Evolutionary conservation across 2,329 filamentous ascomycete species (phyloP).

Genomic region (Coniochaeta sp.): DNA sequence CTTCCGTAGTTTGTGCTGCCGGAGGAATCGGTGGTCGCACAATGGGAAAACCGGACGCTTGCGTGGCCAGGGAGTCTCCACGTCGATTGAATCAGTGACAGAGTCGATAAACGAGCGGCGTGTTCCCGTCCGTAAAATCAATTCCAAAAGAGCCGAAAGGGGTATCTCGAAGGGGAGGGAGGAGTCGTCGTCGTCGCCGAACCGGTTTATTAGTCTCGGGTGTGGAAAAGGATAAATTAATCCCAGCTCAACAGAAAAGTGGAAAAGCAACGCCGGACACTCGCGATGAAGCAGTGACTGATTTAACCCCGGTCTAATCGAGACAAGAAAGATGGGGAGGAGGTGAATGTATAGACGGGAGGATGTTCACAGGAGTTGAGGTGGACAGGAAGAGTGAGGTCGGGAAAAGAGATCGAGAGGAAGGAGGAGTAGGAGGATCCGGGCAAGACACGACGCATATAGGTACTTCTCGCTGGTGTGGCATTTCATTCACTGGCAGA

Average conservation of each 20-base stretch:
- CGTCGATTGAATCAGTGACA: background rate
- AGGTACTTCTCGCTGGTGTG: too few relatives aligned
- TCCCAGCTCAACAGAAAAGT: slow-evolving; percentile 1
- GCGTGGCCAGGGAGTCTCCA: too few relatives aligned
- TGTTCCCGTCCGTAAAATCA: background rate
- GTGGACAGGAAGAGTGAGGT: background rate
- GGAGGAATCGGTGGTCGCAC: background rate
- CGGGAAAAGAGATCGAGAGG: slow-evolving; percentile 1
- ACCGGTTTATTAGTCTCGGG: background rate
- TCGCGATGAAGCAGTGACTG: background rate
- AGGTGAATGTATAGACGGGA: background rate
- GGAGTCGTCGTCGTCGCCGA: background rate
- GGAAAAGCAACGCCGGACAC: background rate
- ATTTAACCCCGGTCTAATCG: slow-evolving; percentile 1
- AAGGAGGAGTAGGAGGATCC: background rate
- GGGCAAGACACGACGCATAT: background rate
- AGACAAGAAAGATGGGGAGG: background rate
- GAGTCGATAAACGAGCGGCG: background rate
- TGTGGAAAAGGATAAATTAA: background rate
- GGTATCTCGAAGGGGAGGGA: slow-evolving; percentile 2
- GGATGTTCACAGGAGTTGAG: background rate
- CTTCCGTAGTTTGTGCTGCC: background rate
- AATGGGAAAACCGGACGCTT: background rate
- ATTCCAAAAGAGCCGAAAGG: background rate
- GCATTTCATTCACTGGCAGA: background rate